phyloP scores from a whole-genome alignment of 1,139 yeast genomes.

The Pichia sp. region DNA sequence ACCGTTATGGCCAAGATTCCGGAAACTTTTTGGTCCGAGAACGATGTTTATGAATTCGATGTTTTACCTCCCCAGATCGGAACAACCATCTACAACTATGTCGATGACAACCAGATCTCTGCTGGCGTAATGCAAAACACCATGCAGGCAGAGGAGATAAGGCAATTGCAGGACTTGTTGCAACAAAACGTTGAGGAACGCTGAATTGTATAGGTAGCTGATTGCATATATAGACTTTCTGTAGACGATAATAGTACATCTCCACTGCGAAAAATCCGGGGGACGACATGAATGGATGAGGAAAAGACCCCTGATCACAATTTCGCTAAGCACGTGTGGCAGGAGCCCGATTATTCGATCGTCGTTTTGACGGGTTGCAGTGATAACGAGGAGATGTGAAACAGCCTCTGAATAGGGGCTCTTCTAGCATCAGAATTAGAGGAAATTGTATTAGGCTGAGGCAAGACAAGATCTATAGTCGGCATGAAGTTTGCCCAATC shows the following conservation, averaged over 20 bases:
- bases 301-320: neutral
- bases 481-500: constrained; percentile 61
- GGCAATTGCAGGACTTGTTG: constrained; percentile 24
- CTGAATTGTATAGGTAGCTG: neutral
- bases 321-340: constrained; percentile 5
- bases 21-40: constrained; percentile 52
- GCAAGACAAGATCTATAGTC: neutral
- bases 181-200: constrained; percentile 19
- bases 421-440: too few relatives aligned
- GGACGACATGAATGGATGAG: neutral
- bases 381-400: neutral
- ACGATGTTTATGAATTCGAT: constrained; percentile 66
- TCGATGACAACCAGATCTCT: constrained; percentile 36
- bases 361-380: neutral
- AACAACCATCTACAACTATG: constrained; percentile 38
- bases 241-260: too few relatives aligned
- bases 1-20: constrained; percentile 70
- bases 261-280: neutral
- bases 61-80: constrained; percentile 56
- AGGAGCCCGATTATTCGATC: neutral
- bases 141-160: constrained; percentile 25
- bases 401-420: too few relatives aligned
- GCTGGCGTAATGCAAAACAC: constrained; percentile 27
- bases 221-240: neutral
- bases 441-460: neutral